Percentiles rank a stretch among this genome's conserved stretches.
Evolutionary conservation across 148 eudicot genomes (phyloP).

Genomic region (Chenopodium formosanum): DNA sequence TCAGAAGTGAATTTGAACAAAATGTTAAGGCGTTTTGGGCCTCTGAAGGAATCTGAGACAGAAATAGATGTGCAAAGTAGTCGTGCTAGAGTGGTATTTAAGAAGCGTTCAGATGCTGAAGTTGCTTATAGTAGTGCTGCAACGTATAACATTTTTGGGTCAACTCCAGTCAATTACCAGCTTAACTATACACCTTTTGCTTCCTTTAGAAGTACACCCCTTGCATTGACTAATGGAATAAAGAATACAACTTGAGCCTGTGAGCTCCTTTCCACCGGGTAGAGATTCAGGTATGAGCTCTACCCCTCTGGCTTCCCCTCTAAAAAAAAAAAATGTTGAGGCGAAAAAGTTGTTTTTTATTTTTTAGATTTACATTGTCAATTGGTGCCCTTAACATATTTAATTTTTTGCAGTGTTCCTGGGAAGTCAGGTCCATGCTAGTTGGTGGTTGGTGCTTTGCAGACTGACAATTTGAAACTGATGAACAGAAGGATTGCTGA

Average conservation of each 20-base stretch:
- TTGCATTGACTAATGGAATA: slow-evolving; percentile 31
- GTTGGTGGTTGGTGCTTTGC: background rate
- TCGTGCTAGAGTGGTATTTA: slow-evolving; percentile 83
- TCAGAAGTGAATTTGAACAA: slow-evolving; percentile 66
- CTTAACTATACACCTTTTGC: slow-evolving; percentile 58
- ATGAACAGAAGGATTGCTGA: slow-evolving; percentile 4
- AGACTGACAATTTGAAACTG: slow-evolving; percentile 11
- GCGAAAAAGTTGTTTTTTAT: background rate
- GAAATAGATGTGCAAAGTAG: slow-evolving; percentile 56
- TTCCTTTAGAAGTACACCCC: slow-evolving; percentile 40
- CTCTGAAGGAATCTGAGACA: slow-evolving; percentile 78
- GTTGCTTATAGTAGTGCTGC: slow-evolving; percentile 82
- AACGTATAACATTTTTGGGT: slow-evolving; percentile 71
- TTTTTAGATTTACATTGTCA: background rate
- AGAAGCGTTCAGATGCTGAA: slow-evolving; percentile 84
- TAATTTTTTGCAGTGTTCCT: slow-evolving; percentile 4
- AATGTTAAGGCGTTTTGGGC: slow-evolving; percentile 85
- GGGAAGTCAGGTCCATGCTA: background rate
- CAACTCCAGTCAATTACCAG: slow-evolving; percentile 65
- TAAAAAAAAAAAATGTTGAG: background rate
- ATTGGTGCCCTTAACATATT: background rate
- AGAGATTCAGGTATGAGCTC: background rate
- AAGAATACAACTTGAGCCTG: slow-evolving; percentile 42
- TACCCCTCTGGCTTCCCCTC: background rate
- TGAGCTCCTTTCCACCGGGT: background rate